A percentile compares a stretch with the other conserved stretches of the same genome.
Conservation (phyloP, 441 rosid genomes). For the Populus trichocarpa region DNA sequence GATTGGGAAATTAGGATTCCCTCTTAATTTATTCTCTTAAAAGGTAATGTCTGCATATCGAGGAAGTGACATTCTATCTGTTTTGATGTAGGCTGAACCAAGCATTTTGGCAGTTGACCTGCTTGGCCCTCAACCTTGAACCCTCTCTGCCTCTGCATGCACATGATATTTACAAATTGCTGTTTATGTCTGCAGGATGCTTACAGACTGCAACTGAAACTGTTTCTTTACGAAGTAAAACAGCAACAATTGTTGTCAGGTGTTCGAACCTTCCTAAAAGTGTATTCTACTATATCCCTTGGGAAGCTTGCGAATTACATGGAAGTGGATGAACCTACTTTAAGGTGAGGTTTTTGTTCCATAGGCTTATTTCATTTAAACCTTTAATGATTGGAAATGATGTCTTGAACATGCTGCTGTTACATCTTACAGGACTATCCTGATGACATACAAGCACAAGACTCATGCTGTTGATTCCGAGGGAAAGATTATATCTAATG, state of each 20-base stretch:
- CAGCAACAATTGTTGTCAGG: conserved; percentile 87
- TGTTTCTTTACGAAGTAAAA: conserved; percentile 89
- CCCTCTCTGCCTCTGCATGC: background rate
- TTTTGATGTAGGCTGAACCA: background rate
- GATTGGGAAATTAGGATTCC: background rate
- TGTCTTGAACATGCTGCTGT: conserved; percentile 4
- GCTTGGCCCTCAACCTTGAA: background rate
- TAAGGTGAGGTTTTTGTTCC: conserved; percentile 43
- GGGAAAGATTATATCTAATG: conserved; percentile 75
- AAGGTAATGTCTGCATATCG: background rate
- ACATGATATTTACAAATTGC: background rate
- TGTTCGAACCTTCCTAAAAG: conserved; percentile 77
- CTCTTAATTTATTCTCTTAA: background rate
- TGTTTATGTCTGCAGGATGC: conserved; percentile 60
- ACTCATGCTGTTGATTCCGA: conserved; percentile 80
- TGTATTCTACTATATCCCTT: conserved; percentile 77
- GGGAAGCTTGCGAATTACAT: conserved; percentile 83
- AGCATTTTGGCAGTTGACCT: background rate
- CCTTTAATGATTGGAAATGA: background rate
- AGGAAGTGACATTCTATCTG: background rate
- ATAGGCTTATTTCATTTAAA: background rate
- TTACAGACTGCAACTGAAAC: conserved; percentile 87
- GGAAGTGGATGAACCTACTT: conserved; percentile 89
- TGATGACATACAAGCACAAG: conserved; percentile 92
- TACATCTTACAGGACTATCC: conserved; percentile 55